Evolutionary conservation across 768 basidiomycete species (phyloP).

Genomic region (Collybia nuda): DNA sequence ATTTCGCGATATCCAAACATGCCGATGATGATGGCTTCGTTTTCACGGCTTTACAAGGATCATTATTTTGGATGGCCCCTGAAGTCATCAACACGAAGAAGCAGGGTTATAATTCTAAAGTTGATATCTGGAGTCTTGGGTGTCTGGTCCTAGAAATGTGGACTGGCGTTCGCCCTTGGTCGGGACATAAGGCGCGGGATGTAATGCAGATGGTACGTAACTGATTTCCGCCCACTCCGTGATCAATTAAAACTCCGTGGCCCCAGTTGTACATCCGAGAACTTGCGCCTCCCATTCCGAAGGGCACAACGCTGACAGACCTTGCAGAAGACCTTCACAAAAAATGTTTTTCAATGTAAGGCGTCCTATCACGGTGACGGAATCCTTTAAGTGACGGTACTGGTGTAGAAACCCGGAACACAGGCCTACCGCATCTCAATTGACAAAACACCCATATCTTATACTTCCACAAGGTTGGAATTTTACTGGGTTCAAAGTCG

Average conservation of each 20-base stretch:
- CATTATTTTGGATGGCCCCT: conserved; percentile 99
- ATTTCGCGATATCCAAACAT: conserved; percentile 94
- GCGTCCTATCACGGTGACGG: too few species aligned
- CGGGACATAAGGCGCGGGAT: conserved; percentile 79
- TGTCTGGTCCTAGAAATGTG: conserved; percentile 99
- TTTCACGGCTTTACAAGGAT: conserved; percentile 93
- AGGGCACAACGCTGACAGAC: conserved; percentile 67
- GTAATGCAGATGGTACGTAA: conserved; percentile 86
- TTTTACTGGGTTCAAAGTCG: conserved; percentile 53
- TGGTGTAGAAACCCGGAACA: conserved; percentile 69
- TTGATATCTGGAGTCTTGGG: conserved; percentile 97
- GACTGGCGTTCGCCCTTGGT: conserved; percentile 91
- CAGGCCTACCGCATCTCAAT: conserved; percentile 73
- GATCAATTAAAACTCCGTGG: background rate
- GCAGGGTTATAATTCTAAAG: conserved; percentile 91
- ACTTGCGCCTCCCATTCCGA: conserved; percentile 84
- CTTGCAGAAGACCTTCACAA: conserved; percentile 81
- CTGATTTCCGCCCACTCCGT: background rate
- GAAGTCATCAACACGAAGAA: conserved; percentile 85
- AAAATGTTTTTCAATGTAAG: conserved; percentile 86
- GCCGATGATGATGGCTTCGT: conserved; percentile 79
- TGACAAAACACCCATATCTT: conserved; percentile 76
- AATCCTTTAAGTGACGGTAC: background rate
- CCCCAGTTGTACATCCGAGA: conserved; percentile 77
- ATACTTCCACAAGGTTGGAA: conserved; percentile 66